phyloP scores from a whole-genome alignment of 768 basidiomycete species.

The Russula sp. region DNA sequence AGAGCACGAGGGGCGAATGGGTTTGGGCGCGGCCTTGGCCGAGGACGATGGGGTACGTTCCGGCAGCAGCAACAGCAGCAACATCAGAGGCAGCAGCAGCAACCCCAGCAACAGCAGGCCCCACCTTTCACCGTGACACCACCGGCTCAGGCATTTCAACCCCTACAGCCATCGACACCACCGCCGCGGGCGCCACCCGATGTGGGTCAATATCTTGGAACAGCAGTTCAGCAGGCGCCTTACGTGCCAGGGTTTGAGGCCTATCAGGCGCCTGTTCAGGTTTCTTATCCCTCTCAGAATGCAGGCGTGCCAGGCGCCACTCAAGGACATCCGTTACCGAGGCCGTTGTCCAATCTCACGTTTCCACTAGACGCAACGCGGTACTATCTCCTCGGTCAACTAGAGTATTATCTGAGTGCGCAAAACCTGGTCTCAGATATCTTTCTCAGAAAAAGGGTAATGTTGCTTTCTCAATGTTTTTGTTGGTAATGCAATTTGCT shows the following conservation, averaged over 20 bases:
- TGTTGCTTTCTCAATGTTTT: background rate
- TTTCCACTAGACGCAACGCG: conserved; percentile 65
- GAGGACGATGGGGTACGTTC: conserved; percentile 25
- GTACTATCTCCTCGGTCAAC: conserved; percentile 71
- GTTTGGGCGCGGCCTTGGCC: conserved; percentile 34
- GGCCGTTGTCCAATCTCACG: conserved; percentile 45
- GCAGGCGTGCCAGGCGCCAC: conserved; percentile 27
- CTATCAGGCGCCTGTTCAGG: conserved; percentile 33
- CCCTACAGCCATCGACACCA: conserved; percentile 31
- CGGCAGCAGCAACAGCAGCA: conserved; percentile 10
- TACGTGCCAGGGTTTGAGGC: conserved; percentile 34
- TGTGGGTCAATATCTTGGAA: conserved; percentile 31
- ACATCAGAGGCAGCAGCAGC: conserved; percentile 5
- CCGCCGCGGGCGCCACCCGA: conserved; percentile 11
- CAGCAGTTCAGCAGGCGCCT: conserved; percentile 17
- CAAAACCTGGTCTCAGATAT: conserved; percentile 89
- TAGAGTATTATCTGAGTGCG: conserved; percentile 90
- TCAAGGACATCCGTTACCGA: conserved; percentile 44
- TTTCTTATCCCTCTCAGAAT: conserved; percentile 32
- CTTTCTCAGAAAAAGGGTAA: conserved; percentile 72
- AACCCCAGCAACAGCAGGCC: background rate
- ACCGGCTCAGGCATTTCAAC: conserved; percentile 28
- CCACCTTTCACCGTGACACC: conserved; percentile 28
- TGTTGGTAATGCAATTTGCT: conserved; percentile 14
- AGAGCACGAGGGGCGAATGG: conserved; percentile 32